Percentiles rank a stretch among this genome's conserved stretches.
These are phyloP conservation scores for Boechera divaricarpa DNA, from an alignment of 345 rosid genomes.

Conservation along the genomic window DNA sequence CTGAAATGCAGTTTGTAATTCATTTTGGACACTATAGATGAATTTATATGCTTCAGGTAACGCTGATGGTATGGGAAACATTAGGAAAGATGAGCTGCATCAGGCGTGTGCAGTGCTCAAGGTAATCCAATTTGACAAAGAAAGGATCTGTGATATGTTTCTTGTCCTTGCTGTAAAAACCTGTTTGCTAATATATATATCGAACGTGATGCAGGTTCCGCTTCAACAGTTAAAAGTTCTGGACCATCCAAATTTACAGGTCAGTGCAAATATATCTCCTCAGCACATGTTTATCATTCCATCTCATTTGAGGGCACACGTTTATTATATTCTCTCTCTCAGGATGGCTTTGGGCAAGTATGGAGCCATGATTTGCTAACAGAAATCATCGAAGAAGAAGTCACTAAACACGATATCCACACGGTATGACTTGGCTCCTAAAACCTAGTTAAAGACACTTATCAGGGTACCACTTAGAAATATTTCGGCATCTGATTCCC, in stretches of 20 bases:
- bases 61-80: constrained; percentile 79
- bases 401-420: constrained; percentile 52
- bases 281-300: background rate
- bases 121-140: constrained; percentile 45
- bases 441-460: constrained; percentile 10
- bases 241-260: constrained; percentile 80
- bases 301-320: background rate
- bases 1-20: background rate
- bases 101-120: constrained; percentile 74
- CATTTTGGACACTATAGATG: background rate
- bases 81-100: constrained; percentile 67
- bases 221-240: constrained; percentile 63
- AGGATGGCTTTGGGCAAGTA: constrained; percentile 86
- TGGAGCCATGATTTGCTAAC: constrained; percentile 74
- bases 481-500: constrained; percentile 10
- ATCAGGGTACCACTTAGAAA: background rate
- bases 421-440: constrained; percentile 52
- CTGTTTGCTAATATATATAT: constrained; percentile 14
- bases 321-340: constrained; percentile 38
- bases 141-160: background rate
- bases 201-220: constrained; percentile 55
- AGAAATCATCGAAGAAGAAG: constrained; percentile 66
- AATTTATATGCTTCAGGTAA: constrained; percentile 53
- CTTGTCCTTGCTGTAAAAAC: constrained; percentile 10
- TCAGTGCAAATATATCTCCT: constrained; percentile 21